These are phyloP conservation scores for Dovyalis caffra DNA, from an alignment of 345 rosid genomes.

Conservation along the genomic window DNA sequence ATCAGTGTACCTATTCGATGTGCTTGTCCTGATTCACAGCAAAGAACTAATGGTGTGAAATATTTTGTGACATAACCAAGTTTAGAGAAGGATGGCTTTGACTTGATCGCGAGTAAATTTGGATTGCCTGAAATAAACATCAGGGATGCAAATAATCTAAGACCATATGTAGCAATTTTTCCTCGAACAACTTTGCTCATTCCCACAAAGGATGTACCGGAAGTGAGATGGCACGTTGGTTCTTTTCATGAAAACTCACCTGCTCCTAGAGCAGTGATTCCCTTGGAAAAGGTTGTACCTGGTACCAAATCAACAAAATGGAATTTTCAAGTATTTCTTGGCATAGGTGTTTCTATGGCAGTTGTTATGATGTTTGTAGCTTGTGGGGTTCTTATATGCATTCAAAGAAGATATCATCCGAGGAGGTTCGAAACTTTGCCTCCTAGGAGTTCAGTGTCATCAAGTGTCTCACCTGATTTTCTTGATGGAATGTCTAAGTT, in stretches of 20 bases:
- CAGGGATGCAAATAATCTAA: constrained; percentile 25
- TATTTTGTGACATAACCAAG: constrained; percentile 39
- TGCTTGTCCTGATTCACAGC: constrained; percentile 34
- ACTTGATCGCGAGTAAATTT: constrained; percentile 27
- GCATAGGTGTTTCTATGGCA: constrained; percentile 15
- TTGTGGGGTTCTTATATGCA: not conserved
- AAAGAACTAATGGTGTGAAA: constrained; percentile 17
- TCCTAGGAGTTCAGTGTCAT: constrained; percentile 16
- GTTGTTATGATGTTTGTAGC: constrained; percentile 11
- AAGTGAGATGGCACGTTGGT: constrained; percentile 14
- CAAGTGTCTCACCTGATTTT: constrained; percentile 30
- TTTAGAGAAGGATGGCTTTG: constrained; percentile 20
- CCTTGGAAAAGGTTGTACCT: constrained; percentile 10
- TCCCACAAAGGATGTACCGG: constrained; percentile 20
- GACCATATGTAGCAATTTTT: constrained; percentile 16
- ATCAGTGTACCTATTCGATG: constrained; percentile 35
- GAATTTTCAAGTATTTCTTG: constrained; percentile 9
- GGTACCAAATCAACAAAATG: constrained; percentile 1
- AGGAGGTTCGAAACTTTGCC: constrained; percentile 25
- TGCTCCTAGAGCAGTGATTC: constrained; percentile 21
- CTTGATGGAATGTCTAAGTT: constrained; percentile 32
- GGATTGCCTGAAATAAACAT: constrained; percentile 11
- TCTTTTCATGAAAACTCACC: constrained; percentile 8
- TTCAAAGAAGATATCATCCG: constrained; percentile 8
- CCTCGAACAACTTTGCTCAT: constrained; percentile 36